These are phyloP conservation scores for Grosmannia penicillata DNA, from an alignment of 2,329 filamentous ascomycete species.

Conservation along the genomic window DNA sequence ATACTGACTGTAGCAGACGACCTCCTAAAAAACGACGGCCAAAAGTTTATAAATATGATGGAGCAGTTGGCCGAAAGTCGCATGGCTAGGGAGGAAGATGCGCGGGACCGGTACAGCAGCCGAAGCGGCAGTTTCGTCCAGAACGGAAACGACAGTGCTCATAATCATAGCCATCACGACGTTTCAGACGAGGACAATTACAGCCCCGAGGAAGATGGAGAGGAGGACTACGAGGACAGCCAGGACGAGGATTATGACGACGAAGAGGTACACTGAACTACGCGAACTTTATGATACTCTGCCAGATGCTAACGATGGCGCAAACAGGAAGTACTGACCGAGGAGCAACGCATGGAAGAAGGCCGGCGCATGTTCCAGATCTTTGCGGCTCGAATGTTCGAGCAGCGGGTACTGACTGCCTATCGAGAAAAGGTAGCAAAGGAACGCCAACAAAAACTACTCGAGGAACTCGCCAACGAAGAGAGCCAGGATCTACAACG, in stretches of 20 bases:
- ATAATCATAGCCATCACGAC: constrained; percentile 52
- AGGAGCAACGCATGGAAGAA: constrained; percentile 98
- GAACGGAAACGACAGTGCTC: constrained; percentile 41
- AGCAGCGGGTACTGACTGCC: constrained; percentile 90
- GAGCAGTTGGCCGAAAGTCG: constrained; percentile 93
- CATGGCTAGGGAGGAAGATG: constrained; percentile 93
- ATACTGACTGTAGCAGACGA: constrained; percentile 98
- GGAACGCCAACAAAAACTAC: constrained; percentile 77
- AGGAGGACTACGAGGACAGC: constrained; percentile 48
- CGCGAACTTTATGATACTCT: not conserved
- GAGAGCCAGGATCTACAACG: constrained; percentile 59
- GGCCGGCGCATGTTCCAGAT: constrained; percentile 98
- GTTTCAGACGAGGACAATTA: constrained; percentile 46
- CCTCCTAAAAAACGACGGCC: constrained; percentile 94
- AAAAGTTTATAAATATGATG: constrained; percentile 99
- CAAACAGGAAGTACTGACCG: constrained; percentile 92
- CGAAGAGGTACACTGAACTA: constrained; percentile 47
- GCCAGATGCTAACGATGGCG: constrained; percentile 10
- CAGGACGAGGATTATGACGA: constrained; percentile 59
- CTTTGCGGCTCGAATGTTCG: constrained; percentile 97
- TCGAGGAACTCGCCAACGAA: constrained; percentile 86
- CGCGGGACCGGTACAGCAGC: constrained; percentile 49
- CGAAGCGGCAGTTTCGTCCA: constrained; percentile 34
- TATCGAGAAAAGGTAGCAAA: constrained; percentile 94
- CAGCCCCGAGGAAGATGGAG: constrained; percentile 31